Evolutionary conservation across 495 filamentous ascomycete species (phyloP).

Genomic region (Aspergillus nidulans): DNA sequence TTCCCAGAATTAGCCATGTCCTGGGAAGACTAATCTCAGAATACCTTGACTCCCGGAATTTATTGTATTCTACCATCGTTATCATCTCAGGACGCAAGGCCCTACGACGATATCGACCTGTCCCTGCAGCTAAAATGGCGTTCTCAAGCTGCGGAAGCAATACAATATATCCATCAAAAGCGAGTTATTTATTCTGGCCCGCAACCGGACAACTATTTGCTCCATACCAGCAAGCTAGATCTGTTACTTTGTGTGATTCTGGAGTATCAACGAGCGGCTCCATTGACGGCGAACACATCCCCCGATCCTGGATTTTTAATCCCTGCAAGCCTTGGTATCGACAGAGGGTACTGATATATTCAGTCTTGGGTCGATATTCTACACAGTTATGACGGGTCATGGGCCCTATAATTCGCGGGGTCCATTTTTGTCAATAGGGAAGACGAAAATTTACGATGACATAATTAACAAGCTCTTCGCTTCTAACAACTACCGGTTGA

Average conservation of each 20-base stretch:
- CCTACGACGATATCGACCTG: too few relatives aligned
- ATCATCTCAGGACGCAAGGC: too few relatives aligned
- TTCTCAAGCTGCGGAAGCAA: not conserved
- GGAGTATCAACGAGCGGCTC: not conserved
- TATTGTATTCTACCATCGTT: too few relatives aligned
- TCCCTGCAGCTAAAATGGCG: not conserved
- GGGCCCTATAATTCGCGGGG: not conserved
- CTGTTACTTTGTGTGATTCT: not conserved
- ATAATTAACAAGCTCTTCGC: not conserved
- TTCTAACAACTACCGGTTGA: not conserved
- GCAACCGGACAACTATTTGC: not conserved
- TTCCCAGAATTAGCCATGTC: too few relatives aligned
- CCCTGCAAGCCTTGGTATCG: not conserved
- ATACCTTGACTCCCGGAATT: too few relatives aligned
- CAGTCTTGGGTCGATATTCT: conserved; percentile 1
- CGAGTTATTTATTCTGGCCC: not conserved
- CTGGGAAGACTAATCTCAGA: too few relatives aligned
- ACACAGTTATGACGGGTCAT: conserved; percentile 8
- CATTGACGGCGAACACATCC: not conserved
- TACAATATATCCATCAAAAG: not conserved
- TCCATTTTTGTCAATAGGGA: not conserved
- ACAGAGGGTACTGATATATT: not conserved
- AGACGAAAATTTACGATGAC: not conserved
- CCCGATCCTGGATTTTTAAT: not conserved
- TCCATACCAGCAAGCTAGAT: not conserved